Evolutionary conservation across 2,329 filamentous ascomycete species (phyloP), one percentile per base, ranked within the genome.

Genomic region (Fusarium protoensiforme): DNA sequence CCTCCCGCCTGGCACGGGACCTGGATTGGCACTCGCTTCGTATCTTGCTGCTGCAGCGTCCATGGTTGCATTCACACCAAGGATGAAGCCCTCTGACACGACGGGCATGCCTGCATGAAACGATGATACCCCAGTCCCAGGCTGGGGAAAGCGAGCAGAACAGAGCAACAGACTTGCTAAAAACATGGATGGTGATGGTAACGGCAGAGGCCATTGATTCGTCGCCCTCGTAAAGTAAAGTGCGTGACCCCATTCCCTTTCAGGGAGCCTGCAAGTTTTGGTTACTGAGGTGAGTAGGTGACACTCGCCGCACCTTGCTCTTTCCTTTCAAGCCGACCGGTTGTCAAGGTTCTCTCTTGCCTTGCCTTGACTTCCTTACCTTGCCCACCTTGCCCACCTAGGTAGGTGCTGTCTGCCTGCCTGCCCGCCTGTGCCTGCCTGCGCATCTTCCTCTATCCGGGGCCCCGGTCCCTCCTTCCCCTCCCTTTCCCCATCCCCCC

Each of bases 371-470:
- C 51, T 35, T 33, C 11, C 51, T 54, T 22, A 18, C 8, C 31
- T 54, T 31, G 11, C 51, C 35, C 22, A 31, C 51, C 29, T 54
- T 54, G 51, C 31, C 51, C n/a, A 27, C 46, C 46, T 51, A 51
- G 46, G 46, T 51, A 51, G 46, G 46, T 51, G 46, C 46, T 29
- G 24, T 27, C 22, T 48, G 16, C 24, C 46, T 48, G 43, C 24
- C 48, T 22, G 29, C n/a, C n/a, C 22, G 51, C n/a, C n/a, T 54
- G 29, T 33, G 29, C 48, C 48, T 33, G 48, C 48, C 48, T 38
- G 22, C 67, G 61, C 71, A 29, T 38, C 24, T 65, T 46, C 54
- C 61, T 67, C 58, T 64, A 63, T 72, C 65, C 69, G 58, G 56
- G 65, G 70, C 58, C 67, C 68, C 57, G 48, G 20, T 56, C 56